A percentile compares a stretch with the other conserved stretches of the same genome.
phyloP scores from a whole-genome alignment of 495 filamentous ascomycete genomes.

The Lichina pygmaea region DNA sequence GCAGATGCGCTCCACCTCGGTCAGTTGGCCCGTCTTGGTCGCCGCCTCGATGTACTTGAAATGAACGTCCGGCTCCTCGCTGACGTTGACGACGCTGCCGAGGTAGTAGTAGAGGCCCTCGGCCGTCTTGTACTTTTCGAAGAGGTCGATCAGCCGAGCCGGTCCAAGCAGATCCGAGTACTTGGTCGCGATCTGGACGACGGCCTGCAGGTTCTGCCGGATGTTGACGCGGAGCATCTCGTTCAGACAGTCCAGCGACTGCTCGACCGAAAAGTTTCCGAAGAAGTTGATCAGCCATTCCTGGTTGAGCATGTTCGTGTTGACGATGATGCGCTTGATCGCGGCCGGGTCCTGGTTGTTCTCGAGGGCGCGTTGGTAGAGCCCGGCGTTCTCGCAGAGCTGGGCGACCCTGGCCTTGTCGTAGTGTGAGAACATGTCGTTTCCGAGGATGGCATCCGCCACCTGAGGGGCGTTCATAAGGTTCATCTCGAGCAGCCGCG shows the following conservation, averaged over 20 bases:
- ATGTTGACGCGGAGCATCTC: conserved; percentile 93
- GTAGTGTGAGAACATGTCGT: conserved; percentile 93
- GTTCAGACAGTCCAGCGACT: conserved; percentile 78
- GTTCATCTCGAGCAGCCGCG: conserved; percentile 93
- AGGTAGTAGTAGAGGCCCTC: conserved; percentile 97
- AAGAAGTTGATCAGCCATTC: conserved; percentile 89
- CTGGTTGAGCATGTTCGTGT: conserved; percentile 55
- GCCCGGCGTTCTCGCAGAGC: conserved; percentile 74
- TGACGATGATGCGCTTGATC: conserved; percentile 68
- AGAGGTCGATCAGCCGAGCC: conserved; percentile 62
- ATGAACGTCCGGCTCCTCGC: conserved; percentile 79
- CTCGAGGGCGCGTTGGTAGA: conserved; percentile 65
- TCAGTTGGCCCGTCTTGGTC: conserved; percentile 69
- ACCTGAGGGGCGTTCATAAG: conserved; percentile 87
- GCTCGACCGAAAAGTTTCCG: conserved; percentile 77
- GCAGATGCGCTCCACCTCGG: conserved; percentile 91
- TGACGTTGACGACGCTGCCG: conserved; percentile 89
- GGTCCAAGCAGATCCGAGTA: conserved; percentile 95
- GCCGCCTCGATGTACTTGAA: conserved; percentile 99
- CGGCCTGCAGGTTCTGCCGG: conserved; percentile 81
- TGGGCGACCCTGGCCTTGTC: conserved; percentile 67
- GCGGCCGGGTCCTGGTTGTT: conserved; percentile 72
- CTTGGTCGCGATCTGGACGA: conserved; percentile 86
- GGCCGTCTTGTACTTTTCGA: conserved; percentile 89
- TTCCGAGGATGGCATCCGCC: conserved; percentile 86